Percentiles rank a stretch among this genome's conserved stretches.
These are phyloP conservation scores for Pyronema omphalodes DNA, from an alignment of 495 filamentous ascomycete species.

Conservation along the genomic window DNA sequence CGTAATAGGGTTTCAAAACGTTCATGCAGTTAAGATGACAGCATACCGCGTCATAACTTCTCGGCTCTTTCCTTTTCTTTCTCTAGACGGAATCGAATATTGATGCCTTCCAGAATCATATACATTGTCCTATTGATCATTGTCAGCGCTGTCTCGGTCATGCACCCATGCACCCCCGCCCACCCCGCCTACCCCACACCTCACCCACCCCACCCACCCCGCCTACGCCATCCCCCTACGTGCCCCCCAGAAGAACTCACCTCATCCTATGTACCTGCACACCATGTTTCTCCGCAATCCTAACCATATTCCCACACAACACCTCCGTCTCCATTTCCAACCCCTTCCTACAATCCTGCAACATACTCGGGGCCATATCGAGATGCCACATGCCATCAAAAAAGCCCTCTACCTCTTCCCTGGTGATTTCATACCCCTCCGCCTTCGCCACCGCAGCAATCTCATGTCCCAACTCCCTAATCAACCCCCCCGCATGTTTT, in stretches of 20 bases:
- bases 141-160: no score
- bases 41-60: no score
- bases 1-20: no score
- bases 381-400: slow-evolving; percentile 30
- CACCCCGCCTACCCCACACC: no score
- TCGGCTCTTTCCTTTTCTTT: no score
- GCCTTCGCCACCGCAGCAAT: background rate
- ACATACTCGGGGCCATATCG: slow-evolving; percentile 27
- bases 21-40: no score
- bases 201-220: no score
- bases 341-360: slow-evolving; percentile 28
- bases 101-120: no score
- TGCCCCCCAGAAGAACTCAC: background rate
- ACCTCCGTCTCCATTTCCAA: slow-evolving; percentile 31
- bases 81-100: no score
- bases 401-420: slow-evolving; percentile 28
- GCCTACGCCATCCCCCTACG: no score
- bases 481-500: background rate
- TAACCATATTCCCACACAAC: slow-evolving; percentile 30
- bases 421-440: slow-evolving; percentile 23
- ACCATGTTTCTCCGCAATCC: slow-evolving; percentile 24
- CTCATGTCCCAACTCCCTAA: background rate
- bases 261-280: slow-evolving; percentile 28
- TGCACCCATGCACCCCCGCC: no score
- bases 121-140: no score